Conservation (phyloP, 139 green algal species). For the Coelastrella sp. region DNA sequence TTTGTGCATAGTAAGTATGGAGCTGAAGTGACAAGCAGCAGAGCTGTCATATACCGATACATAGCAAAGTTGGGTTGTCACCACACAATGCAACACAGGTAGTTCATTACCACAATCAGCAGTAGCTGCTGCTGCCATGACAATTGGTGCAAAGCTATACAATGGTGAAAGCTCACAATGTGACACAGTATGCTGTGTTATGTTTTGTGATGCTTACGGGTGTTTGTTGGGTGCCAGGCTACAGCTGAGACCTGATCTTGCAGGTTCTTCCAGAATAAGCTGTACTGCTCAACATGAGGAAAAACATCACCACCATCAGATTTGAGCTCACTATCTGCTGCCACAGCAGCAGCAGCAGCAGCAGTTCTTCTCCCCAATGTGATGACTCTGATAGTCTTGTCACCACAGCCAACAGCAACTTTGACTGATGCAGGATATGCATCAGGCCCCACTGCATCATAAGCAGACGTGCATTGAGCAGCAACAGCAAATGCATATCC, state of each 20-base stretch:
- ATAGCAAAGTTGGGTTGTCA: too few species aligned
- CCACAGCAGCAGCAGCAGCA: constrained; percentile 14
- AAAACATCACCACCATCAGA: background rate
- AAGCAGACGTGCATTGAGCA: background rate
- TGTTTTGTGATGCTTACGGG: background rate
- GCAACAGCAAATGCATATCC: constrained; percentile 16
- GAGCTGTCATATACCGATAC: too few species aligned
- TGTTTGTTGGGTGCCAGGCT: constrained; percentile 59
- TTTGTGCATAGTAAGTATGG: too few species aligned
- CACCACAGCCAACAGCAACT: constrained; percentile 62
- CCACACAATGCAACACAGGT: too few species aligned
- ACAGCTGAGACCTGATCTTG: constrained; percentile 52
- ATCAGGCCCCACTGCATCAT: background rate
- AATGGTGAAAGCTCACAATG: too few species aligned
- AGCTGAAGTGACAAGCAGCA: too few species aligned
- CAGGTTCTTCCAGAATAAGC: constrained; percentile 52
- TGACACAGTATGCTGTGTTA: background rate
- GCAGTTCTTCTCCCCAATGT: constrained; percentile 8
- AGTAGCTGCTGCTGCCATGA: too few species aligned
- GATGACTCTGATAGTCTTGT: constrained; percentile 54
- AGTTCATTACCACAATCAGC: too few species aligned
- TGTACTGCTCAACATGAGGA: background rate
- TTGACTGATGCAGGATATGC: background rate
- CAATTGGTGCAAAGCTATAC: too few species aligned
- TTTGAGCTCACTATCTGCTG: background rate